These are phyloP conservation scores for Mycena alexandri DNA, from an alignment of 768 basidiomycete genomes.

Conservation along the genomic window DNA sequence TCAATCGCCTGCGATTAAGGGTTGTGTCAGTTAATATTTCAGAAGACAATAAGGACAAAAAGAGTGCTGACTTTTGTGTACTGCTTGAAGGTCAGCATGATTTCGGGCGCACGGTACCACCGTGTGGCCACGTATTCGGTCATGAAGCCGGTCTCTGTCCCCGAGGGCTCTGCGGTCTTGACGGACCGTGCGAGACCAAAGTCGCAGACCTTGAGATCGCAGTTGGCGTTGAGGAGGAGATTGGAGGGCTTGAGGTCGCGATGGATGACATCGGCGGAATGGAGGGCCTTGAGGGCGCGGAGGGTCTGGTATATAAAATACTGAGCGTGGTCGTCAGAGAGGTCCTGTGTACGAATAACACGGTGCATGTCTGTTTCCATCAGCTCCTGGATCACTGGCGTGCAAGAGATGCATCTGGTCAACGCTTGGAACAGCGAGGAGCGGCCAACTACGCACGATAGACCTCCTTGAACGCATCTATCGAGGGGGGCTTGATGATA, in stretches of 20 bases:
- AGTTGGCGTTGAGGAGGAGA: constrained; percentile 96
- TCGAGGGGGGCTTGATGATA: constrained; percentile 83
- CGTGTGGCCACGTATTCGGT: constrained; percentile 98
- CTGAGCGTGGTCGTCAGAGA: constrained; percentile 95
- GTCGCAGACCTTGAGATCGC: constrained; percentile 95
- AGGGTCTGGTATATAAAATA: constrained; percentile 96
- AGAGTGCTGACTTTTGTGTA: constrained; percentile 75
- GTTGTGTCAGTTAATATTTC: too few species aligned
- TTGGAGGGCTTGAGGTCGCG: constrained; percentile 98
- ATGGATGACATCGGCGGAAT: constrained; percentile 96
- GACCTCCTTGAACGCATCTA: constrained; percentile 90
- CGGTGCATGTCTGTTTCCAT: constrained; percentile 99
- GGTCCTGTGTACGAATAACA: constrained; percentile 94
- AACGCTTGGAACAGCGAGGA: neutral
- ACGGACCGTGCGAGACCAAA: constrained; percentile 96
- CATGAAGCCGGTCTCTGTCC: constrained; percentile 91
- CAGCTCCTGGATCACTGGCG: constrained; percentile 91
- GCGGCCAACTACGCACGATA: constrained; percentile 63
- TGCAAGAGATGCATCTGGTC: constrained; percentile 35
- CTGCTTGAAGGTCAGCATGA: constrained; percentile 99
- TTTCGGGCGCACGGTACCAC: constrained; percentile 99
- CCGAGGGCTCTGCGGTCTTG: constrained; percentile 86
- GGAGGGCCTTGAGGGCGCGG: constrained; percentile 94
- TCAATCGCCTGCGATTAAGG: constrained; percentile 59
- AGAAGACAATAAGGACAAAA: constrained; percentile 28